Evolutionary conservation across 78 protist species (phyloP).

Genomic region (Acrasis kona): DNA sequence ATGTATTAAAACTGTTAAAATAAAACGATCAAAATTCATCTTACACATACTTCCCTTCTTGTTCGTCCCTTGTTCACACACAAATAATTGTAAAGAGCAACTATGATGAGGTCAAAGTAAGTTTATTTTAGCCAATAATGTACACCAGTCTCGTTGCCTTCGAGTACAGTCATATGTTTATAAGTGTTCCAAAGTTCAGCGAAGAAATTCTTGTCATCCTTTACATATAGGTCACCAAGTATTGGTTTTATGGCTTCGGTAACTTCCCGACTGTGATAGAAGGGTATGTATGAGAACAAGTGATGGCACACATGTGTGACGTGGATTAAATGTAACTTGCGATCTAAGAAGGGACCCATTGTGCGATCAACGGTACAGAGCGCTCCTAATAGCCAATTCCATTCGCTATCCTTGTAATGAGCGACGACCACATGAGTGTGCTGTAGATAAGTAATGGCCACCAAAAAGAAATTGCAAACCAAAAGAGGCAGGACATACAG

Average conservation of each 20-base stretch:
- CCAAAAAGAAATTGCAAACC: slow-evolving; percentile 57
- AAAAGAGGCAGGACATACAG: slow-evolving; percentile 31
- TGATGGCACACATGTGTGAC: slow-evolving; percentile 77
- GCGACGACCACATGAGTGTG: slow-evolving; percentile 72
- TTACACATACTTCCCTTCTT: too few relatives aligned
- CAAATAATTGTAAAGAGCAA: too few relatives aligned
- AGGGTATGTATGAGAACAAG: slow-evolving; percentile 49
- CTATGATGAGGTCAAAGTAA: too few relatives aligned
- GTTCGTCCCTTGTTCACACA: too few relatives aligned
- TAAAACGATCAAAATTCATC: too few relatives aligned
- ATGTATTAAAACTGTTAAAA: too few relatives aligned
- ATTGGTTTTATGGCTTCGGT: slow-evolving; percentile 33
- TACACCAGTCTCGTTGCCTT: too few relatives aligned
- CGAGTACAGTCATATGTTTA: too few relatives aligned
- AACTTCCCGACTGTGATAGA: slow-evolving; percentile 66
- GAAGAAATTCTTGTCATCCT: too few relatives aligned
- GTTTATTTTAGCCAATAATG: too few relatives aligned
- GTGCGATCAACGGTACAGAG: slow-evolving; percentile 57
- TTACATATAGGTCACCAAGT: neutral
- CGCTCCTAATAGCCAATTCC: slow-evolving; percentile 63
- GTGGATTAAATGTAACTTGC: slow-evolving; percentile 61
- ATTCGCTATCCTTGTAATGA: slow-evolving; percentile 57
- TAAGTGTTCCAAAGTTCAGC: too few relatives aligned
- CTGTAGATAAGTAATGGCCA: slow-evolving; percentile 73
- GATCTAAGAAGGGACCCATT: slow-evolving; percentile 10